A percentile compares a stretch with the other conserved stretches of the same genome.
phyloP scores from a whole-genome alignment of 108 stramenopile species.

The Skeletonema potamos region DNA sequence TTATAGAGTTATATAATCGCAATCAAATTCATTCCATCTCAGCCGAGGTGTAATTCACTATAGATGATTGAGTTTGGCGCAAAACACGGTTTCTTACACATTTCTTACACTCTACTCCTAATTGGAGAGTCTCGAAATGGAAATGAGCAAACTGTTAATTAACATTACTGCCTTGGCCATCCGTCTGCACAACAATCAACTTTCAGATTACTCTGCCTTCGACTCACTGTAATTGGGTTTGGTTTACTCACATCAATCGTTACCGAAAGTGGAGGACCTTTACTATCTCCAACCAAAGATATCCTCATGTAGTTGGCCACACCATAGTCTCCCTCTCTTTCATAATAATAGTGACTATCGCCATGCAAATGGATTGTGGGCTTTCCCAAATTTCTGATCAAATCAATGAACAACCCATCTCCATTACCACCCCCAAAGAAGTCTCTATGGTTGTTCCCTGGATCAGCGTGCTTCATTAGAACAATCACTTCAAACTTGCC shows the following conservation, averaged over 20 bases:
- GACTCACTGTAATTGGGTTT: constrained; percentile 27
- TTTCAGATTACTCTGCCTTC: constrained; percentile 23
- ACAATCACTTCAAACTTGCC: not conserved
- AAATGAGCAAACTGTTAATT: too few relatives aligned
- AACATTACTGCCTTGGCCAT: constrained; percentile 22
- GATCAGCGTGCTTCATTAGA: not conserved
- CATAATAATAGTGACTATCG: constrained; percentile 33
- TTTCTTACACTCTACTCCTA: too few relatives aligned
- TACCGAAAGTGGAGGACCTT: constrained; percentile 14
- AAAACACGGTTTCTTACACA: too few relatives aligned
- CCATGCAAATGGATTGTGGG: constrained; percentile 69
- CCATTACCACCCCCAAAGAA: constrained; percentile 37
- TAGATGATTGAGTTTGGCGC: too few relatives aligned
- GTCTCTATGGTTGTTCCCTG: not conserved
- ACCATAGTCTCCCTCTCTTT: constrained; percentile 21
- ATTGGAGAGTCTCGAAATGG: too few relatives aligned
- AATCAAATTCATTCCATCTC: too few relatives aligned
- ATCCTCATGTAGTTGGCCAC: constrained; percentile 39
- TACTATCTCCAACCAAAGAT: constrained; percentile 29
- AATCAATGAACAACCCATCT: constrained; percentile 17
- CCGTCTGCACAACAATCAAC: constrained; percentile 38
- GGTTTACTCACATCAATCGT: constrained; percentile 29
- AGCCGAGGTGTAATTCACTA: too few relatives aligned
- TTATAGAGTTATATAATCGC: too few relatives aligned
- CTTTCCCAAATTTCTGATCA: constrained; percentile 17